Evolutionary conservation across 176 grass and related monocot genomes (phyloP).

Genomic region (Alopecurus myosuroides): DNA sequence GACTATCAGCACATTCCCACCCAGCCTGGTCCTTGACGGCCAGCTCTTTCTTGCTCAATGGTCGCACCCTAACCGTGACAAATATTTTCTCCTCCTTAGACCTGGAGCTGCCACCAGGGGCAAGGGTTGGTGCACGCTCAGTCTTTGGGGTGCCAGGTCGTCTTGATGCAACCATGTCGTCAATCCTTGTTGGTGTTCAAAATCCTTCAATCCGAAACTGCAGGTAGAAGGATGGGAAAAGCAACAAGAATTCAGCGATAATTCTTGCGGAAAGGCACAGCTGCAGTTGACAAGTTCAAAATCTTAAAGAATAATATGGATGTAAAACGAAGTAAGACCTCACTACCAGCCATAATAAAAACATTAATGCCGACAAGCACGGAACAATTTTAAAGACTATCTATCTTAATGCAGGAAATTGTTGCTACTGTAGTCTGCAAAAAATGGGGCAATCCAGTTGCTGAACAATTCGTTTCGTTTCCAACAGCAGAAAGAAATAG

Average conservation of each 20-base stretch:
- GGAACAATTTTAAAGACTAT: neutral
- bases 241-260: too few relatives aligned
- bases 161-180: constrained; percentile 40
- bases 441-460: neutral
- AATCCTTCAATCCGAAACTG: neutral
- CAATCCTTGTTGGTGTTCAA: neutral
- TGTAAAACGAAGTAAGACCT: too few relatives aligned
- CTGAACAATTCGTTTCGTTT: neutral
- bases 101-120: constrained; percentile 71
- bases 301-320: neutral
- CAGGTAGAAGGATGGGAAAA: neutral
- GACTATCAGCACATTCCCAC: constrained; percentile 69
- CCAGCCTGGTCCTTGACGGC: constrained; percentile 51
- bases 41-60: constrained; percentile 69
- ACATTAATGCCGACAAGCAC: neutral
- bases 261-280: too few relatives aligned
- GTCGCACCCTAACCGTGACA: constrained; percentile 83
- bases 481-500: neutral
- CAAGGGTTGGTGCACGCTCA: constrained; percentile 61
- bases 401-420: neutral
- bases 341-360: neutral
- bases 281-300: neutral
- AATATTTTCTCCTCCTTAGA: constrained; percentile 92
- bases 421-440: neutral
- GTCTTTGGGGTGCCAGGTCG: constrained; percentile 75